Percentiles rank a stretch among this genome's conserved stretches.
Evolutionary conservation across 306 rosid species (phyloP).

Genomic region (apple (Malus domestica)): ASM211411v1 NC_041793.1:46781001-46781500

Average conservation of each 20-base stretch:
- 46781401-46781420: neutral
- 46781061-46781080: neutral
- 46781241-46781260: slow-evolving; percentile 77
- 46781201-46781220: slow-evolving; percentile 79
- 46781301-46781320: slow-evolving; percentile 88
- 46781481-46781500: neutral
- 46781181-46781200: slow-evolving; percentile 35
- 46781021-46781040: slow-evolving; percentile 42
- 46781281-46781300: slow-evolving; percentile 68
- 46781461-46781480: neutral
- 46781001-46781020: slow-evolving; percentile 63
- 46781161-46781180: no score
- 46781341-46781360: slow-evolving; percentile 70
- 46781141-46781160: no score
- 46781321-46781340: slow-evolving; percentile 88
- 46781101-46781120: no score
- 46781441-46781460: no score
- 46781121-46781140: no score
- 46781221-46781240: slow-evolving; percentile 93
- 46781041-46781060: neutral
- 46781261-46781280: slow-evolving; percentile 91
- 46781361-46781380: slow-evolving; percentile 80
- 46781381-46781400: slow-evolving; percentile 61
- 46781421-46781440: neutral
- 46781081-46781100: neutral